Conservation (phyloP, 768 basidiomycete genomes). For the Lactifluus subvellereus region DNA sequence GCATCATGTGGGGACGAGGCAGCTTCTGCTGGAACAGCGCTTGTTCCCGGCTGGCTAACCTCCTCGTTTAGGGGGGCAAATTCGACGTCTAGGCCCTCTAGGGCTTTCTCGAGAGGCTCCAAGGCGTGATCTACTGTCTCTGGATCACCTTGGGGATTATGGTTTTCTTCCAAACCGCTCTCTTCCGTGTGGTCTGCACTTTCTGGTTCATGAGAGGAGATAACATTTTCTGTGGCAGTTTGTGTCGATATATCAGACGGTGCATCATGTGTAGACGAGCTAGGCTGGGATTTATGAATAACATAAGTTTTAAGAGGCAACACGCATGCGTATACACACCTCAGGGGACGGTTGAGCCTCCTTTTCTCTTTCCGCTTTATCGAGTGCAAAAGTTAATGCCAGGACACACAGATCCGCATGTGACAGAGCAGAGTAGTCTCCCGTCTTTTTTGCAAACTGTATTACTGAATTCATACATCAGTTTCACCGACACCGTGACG, state of each 20-base stretch:
- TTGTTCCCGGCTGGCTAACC: background rate
- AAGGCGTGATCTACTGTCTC: slow-evolving; percentile 22
- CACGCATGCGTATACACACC: slow-evolving; percentile 23
- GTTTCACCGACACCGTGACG: background rate
- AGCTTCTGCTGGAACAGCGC: background rate
- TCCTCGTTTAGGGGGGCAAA: slow-evolving; percentile 15
- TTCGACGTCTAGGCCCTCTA: slow-evolving; percentile 11
- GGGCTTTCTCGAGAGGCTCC: slow-evolving; percentile 1
- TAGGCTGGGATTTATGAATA: slow-evolving; percentile 1
- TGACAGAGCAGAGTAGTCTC: slow-evolving; percentile 90
- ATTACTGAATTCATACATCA: slow-evolving; percentile 53
- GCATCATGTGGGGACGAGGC: slow-evolving; percentile 9
- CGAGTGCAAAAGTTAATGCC: slow-evolving; percentile 78
- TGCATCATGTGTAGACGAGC: background rate
- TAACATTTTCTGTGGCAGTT: background rate
- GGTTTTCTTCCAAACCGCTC: background rate
- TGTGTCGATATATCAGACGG: background rate
- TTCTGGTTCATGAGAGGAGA: background rate
- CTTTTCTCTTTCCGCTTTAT: slow-evolving; percentile 44
- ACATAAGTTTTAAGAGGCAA: background rate
- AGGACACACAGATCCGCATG: slow-evolving; percentile 86
- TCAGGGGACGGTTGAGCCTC: slow-evolving; percentile 25
- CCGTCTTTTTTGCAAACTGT: slow-evolving; percentile 89
- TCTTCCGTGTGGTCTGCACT: background rate
- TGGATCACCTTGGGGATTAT: background rate